phyloP scores from a whole-genome alignment of 2,329 filamentous ascomycete species.

The Nigrospora sphaerica region DNA sequence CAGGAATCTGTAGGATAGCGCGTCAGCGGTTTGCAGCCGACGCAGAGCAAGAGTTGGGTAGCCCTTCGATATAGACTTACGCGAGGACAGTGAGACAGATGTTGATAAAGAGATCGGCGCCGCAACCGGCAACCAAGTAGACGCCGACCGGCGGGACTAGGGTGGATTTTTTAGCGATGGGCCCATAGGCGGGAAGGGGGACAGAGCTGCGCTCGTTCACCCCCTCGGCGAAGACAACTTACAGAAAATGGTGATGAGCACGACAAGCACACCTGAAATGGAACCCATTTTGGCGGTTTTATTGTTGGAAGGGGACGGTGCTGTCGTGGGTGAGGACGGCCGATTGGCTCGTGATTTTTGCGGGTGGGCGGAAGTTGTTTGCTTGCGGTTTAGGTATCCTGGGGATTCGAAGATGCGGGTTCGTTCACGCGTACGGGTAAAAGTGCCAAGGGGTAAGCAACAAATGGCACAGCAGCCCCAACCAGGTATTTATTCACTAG shows the following conservation, averaged over 20 bases:
- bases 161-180: neutral
- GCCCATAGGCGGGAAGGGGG: too few species aligned
- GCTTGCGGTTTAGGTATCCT: neutral
- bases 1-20: slow-evolving; percentile 45
- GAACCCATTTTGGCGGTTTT: slow-evolving; percentile 35
- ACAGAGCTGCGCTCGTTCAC: too few species aligned
- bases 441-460: too few species aligned
- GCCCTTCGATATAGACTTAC: slow-evolving; percentile 24
- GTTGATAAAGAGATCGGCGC: slow-evolving; percentile 59
- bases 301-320: neutral
- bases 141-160: slow-evolving; percentile 61
- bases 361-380: neutral
- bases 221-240: slow-evolving; percentile 13
- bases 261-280: slow-evolving; percentile 38
- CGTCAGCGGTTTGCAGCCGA: neutral
- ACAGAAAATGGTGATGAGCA: slow-evolving; percentile 48
- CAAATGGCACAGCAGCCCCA: too few species aligned
- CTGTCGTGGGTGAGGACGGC: too few species aligned
- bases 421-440: too few species aligned
- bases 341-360: neutral
- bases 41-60: neutral
- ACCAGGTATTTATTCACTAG: too few species aligned
- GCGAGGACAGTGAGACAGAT: slow-evolving; percentile 59
- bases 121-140: slow-evolving; percentile 57
- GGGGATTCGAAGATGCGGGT: too few species aligned